phyloP scores from a whole-genome alignment of 2,329 filamentous ascomycete species.

The Colletotrichum neosansevieriae region DNA sequence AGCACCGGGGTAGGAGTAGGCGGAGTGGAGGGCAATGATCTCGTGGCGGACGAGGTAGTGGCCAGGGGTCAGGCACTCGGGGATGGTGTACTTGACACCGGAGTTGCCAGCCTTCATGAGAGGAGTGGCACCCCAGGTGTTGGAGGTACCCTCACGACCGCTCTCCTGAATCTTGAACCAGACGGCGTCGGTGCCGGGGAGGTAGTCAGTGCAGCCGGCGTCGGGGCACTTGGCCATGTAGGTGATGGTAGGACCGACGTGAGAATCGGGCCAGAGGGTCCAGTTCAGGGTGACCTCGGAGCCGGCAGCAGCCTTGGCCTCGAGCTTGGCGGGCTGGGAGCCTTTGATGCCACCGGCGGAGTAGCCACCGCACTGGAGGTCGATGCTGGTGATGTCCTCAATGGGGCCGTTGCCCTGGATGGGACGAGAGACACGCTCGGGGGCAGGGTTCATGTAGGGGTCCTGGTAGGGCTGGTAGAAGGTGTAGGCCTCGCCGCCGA shows the following conservation, averaged over 20 bases:
- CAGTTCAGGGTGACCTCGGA: constrained; percentile 65
- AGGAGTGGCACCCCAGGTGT: constrained; percentile 60
- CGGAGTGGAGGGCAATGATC: constrained; percentile 62
- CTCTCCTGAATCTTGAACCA: constrained; percentile 68
- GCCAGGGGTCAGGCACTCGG: constrained; percentile 59
- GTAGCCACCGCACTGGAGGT: constrained; percentile 69
- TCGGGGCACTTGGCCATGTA: constrained; percentile 72
- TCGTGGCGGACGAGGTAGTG: constrained; percentile 67
- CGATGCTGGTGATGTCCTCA: constrained; percentile 62
- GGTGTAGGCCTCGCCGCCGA: constrained; percentile 51
- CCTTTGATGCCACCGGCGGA: constrained; percentile 61
- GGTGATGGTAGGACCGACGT: constrained; percentile 67
- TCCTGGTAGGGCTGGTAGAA: constrained; percentile 56
- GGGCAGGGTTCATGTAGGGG: constrained; percentile 54
- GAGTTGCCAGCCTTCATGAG: constrained; percentile 59
- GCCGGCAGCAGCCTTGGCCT: constrained; percentile 65
- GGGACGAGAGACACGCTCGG: constrained; percentile 65
- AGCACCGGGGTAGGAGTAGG: constrained; percentile 59
- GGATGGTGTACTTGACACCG: constrained; percentile 60
- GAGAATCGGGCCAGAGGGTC: constrained; percentile 64
- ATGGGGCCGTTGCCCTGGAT: constrained; percentile 71
- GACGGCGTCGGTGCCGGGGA: constrained; percentile 59
- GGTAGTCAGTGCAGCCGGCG: constrained; percentile 61
- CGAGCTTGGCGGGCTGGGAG: constrained; percentile 64
- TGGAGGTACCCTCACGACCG: constrained; percentile 61